Conservation (phyloP, 192 early-diverging fungal genomes). For the Glomus cerebriforme region DNA sequence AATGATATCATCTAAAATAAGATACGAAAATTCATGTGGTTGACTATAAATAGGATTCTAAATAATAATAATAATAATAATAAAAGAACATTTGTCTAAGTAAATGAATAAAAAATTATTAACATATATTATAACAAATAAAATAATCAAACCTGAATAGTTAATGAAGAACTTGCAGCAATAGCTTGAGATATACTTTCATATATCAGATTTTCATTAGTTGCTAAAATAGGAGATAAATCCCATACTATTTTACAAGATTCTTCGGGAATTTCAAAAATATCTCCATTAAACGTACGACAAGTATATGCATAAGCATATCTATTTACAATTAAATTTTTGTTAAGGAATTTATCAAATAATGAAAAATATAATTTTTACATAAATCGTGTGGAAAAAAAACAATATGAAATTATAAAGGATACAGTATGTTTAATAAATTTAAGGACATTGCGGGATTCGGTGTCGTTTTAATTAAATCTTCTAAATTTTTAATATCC, state of each 20-base stretch:
- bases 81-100: not conserved
- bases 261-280: conserved; percentile 13
- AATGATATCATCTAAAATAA: conserved; percentile 24
- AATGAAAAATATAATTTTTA: not conserved
- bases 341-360: not conserved
- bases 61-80: not conserved
- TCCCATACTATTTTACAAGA: conserved; percentile 16
- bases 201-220: conserved; percentile 9
- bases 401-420: too few relatives aligned
- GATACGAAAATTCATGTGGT: conserved; percentile 16
- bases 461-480: conserved; percentile 21
- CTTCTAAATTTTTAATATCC: conserved; percentile 21
- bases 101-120: not conserved
- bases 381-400: not conserved
- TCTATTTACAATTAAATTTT: conserved; percentile 13
- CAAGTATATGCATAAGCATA: conserved; percentile 26
- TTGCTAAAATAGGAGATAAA: conserved; percentile 6
- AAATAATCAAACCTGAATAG: not conserved
- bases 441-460: conserved; percentile 21
- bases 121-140: not conserved
- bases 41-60: conserved; percentile 28
- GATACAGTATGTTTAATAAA: conserved; percentile 33
- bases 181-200: conserved; percentile 29
- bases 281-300: conserved; percentile 23
- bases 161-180: not conserved